phyloP scores from a whole-genome alignment of 352 stramenopile genomes.

The Phytophthora tubulina region DNA sequence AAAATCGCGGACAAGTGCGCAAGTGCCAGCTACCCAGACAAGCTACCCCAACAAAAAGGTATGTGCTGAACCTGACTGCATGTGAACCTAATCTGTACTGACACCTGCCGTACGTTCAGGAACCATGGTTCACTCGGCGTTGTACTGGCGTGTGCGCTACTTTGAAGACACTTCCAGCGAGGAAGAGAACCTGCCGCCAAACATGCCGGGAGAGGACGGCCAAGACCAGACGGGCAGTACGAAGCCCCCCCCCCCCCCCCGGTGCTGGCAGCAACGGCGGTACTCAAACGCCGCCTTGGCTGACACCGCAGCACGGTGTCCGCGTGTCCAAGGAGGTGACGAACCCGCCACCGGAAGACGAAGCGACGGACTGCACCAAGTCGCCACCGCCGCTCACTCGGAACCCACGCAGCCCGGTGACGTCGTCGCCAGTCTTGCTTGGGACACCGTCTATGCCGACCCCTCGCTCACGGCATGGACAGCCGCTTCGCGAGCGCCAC shows the following conservation, averaged over 20 bases:
- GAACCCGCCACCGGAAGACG: background rate
- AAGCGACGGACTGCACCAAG: background rate
- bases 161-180: conserved; percentile 5
- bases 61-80: background rate
- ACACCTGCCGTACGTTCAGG: background rate
- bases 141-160: conserved; percentile 8
- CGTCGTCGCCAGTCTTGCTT: background rate
- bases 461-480: background rate
- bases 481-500: background rate
- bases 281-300: background rate
- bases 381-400: background rate
- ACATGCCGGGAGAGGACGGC: background rate
- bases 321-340: background rate
- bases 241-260: background rate
- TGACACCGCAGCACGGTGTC: background rate
- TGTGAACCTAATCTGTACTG: background rate
- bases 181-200: conserved; percentile 12
- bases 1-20: background rate
- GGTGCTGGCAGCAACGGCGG: background rate
- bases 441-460: background rate
- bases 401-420: background rate
- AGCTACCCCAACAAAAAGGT: background rate
- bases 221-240: background rate
- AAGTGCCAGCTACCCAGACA: too few species aligned
- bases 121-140: conserved; percentile 6